Evolutionary conservation across 768 basidiomycete species (phyloP).

Genomic region (Termitomyces sp.): DNA sequence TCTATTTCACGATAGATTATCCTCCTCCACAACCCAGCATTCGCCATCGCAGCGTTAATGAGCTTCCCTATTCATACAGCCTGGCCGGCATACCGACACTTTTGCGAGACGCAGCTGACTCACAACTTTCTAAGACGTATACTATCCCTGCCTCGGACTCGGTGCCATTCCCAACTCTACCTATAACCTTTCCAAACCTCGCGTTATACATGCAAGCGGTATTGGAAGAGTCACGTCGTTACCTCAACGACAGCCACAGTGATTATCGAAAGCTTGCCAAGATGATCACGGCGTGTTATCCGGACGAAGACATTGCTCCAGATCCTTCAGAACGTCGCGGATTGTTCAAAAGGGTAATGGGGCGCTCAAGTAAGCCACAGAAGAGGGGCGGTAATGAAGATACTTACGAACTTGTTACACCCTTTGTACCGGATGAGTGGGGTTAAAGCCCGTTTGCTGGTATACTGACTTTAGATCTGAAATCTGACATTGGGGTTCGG

Average conservation of each 20-base stretch:
- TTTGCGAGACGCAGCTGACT: conserved; percentile 64
- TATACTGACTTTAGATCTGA: too few relatives aligned
- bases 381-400: conserved; percentile 69
- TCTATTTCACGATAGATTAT: conserved; percentile 78
- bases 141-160: conserved; percentile 60
- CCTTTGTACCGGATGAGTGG: conserved; percentile 77
- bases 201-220: conserved; percentile 74
- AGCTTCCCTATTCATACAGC: conserved; percentile 72
- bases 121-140: conserved; percentile 64
- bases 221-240: conserved; percentile 65
- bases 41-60: conserved; percentile 52
- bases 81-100: conserved; percentile 58
- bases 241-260: conserved; percentile 56
- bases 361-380: conserved; percentile 39
- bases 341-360: conserved; percentile 64
- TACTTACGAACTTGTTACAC: conserved; percentile 79
- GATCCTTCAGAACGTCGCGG: conserved; percentile 39
- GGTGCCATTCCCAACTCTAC: conserved; percentile 68
- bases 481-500: background rate
- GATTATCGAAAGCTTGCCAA: conserved; percentile 69
- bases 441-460: conserved; percentile 34
- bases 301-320: conserved; percentile 33
- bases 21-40: conserved; percentile 48
- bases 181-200: conserved; percentile 73
- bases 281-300: conserved; percentile 68